These are phyloP conservation scores for Zoysia pacifica DNA, from an alignment of 176 grass and related monocot genomes.

Conservation along the genomic window DNA sequence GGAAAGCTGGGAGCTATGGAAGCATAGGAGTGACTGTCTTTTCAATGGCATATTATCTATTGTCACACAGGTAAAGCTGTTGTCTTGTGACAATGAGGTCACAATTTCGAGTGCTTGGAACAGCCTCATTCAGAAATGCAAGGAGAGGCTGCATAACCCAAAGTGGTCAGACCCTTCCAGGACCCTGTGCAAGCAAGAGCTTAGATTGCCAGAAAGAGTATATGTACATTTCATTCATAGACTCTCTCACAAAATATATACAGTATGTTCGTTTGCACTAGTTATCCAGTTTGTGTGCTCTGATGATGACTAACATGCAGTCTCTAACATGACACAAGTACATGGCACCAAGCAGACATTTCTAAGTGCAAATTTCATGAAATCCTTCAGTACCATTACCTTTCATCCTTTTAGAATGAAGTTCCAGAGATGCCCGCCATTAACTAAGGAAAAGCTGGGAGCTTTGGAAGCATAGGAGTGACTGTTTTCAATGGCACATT, in stretches of 20 bases:
- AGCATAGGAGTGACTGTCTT: too few species aligned
- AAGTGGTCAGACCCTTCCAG: too few species aligned
- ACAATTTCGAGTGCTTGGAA: too few species aligned
- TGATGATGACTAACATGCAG: neutral
- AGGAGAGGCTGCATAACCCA: too few species aligned
- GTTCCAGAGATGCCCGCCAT: neutral
- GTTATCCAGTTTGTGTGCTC: neutral
- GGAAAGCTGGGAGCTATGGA: too few species aligned
- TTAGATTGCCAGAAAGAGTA: neutral
- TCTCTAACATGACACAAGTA: neutral
- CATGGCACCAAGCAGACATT: neutral
- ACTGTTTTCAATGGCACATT: too few species aligned
- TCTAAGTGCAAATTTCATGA: slow-evolving; percentile 9
- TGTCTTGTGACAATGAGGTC: too few species aligned
- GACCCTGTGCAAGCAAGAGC: too few species aligned
- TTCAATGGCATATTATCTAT: too few species aligned
- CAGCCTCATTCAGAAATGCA: too few species aligned
- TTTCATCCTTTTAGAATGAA: neutral
- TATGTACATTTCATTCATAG: neutral
- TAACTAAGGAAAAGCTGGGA: neutral
- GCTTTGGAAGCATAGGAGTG: too few species aligned
- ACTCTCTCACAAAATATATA: neutral
- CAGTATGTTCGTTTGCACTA: neutral
- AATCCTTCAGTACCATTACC: neutral
- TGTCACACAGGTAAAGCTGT: too few species aligned